Percentiles rank a stretch among this genome's conserved stretches.
Evolutionary conservation across 768 basidiomycete genomes (phyloP).

Genomic region (Clitopilus hobsonii): DNA sequence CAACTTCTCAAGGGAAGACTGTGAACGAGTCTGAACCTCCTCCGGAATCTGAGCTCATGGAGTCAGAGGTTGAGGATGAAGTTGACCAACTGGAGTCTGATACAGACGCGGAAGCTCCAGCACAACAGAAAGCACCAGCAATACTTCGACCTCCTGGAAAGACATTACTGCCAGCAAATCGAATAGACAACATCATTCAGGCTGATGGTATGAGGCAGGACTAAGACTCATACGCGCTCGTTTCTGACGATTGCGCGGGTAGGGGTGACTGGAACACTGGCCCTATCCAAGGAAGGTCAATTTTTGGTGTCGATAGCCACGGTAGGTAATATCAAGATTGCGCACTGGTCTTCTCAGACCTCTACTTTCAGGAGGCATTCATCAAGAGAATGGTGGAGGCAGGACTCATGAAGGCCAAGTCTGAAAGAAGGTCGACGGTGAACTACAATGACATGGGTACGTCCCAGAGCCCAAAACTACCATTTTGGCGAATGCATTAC

Average conservation of each 20-base stretch:
- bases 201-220: slow-evolving; percentile 55
- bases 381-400: slow-evolving; percentile 70
- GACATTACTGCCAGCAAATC: slow-evolving; percentile 58
- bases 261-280: slow-evolving; percentile 59
- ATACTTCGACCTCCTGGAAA: slow-evolving; percentile 56
- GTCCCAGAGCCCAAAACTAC: slow-evolving; percentile 14
- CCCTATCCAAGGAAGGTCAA: slow-evolving; percentile 70
- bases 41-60: slow-evolving; percentile 18
- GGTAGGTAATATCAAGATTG: slow-evolving; percentile 32
- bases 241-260: slow-evolving; percentile 5
- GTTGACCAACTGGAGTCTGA: slow-evolving; percentile 65
- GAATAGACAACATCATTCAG: slow-evolving; percentile 74
- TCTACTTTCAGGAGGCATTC: slow-evolving; percentile 68
- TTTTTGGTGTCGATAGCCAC: slow-evolving; percentile 76
- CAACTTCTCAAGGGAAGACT: not conserved
- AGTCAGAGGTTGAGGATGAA: slow-evolving; percentile 54
- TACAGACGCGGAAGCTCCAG: slow-evolving; percentile 36
- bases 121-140: slow-evolving; percentile 17
- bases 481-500: slow-evolving; percentile 1
- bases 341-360: slow-evolving; percentile 5
- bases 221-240: not conserved
- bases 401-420: slow-evolving; percentile 60
- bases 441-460: slow-evolving; percentile 75
- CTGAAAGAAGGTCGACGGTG: slow-evolving; percentile 52
- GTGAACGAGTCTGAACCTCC: slow-evolving; percentile 1